Conservation (phyloP, 2,329 filamentous ascomycete genomes). For the Pseudogymnoascus sp. region DNA sequence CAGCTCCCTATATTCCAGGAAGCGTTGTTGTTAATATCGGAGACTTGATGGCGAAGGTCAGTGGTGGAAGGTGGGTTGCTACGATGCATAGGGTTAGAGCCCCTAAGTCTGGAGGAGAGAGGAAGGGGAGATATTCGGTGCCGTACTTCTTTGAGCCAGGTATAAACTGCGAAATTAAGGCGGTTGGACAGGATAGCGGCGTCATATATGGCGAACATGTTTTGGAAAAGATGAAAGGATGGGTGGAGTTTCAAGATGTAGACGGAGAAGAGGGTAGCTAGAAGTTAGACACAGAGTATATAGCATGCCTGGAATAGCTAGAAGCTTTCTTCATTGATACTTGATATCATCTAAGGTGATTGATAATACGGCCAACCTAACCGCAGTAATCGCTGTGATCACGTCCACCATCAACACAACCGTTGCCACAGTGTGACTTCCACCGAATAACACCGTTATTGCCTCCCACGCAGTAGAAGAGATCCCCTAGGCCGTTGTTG, state of each 20-base stretch:
- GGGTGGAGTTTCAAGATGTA: constrained; percentile 36
- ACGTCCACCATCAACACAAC: not conserved
- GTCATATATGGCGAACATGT: constrained; percentile 37
- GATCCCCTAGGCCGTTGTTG: not conserved
- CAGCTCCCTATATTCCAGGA: constrained; percentile 34
- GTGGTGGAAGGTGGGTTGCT: constrained; percentile 36
- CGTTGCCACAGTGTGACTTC: not conserved
- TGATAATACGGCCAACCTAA: not conserved
- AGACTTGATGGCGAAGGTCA: constrained; percentile 36
- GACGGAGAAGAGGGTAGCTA: not conserved
- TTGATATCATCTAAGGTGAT: not conserved
- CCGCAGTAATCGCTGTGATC: not conserved
- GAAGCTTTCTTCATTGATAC: not conserved
- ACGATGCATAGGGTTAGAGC: constrained; percentile 38
- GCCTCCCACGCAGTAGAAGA: not conserved
- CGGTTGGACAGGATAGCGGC: constrained; percentile 25
- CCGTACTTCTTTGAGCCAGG: constrained; percentile 43
- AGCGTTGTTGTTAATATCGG: constrained; percentile 39
- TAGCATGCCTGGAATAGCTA: not conserved
- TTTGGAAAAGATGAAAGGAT: constrained; percentile 36
- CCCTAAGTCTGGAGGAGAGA: constrained; percentile 21
- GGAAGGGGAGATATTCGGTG: constrained; percentile 31
- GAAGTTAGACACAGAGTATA: not conserved
- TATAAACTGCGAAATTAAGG: constrained; percentile 33
- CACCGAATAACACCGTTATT: not conserved